Conservation (phyloP, 306 rosid species). For the Parietaria judaica region DNA sequence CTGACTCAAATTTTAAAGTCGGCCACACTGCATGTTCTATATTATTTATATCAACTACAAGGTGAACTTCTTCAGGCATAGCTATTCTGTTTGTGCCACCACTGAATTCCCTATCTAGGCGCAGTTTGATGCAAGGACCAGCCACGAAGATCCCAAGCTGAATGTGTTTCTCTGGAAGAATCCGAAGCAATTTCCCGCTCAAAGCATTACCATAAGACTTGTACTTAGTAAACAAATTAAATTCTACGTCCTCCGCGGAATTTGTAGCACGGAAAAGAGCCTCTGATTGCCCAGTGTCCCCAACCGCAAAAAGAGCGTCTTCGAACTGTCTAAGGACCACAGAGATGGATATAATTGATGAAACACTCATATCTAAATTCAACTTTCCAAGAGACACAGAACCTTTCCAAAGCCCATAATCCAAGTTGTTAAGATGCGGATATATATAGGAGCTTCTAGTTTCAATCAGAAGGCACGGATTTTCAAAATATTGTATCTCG, state of each 20-base stretch:
- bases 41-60: slow-evolving; percentile 46
- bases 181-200: slow-evolving; percentile 39
- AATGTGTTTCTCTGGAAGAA: slow-evolving; percentile 58
- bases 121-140: slow-evolving; percentile 55
- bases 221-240: slow-evolving; percentile 29
- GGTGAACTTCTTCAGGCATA: slow-evolving; percentile 32
- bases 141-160: slow-evolving; percentile 60
- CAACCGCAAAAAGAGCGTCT: slow-evolving; percentile 31
- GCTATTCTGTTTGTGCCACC: slow-evolving; percentile 23
- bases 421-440: slow-evolving; percentile 30
- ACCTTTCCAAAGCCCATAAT: slow-evolving; percentile 51
- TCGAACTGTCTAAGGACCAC: slow-evolving; percentile 55
- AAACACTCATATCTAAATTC: slow-evolving; percentile 48
- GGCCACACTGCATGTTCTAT: slow-evolving; percentile 64
- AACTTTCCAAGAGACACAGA: slow-evolving; percentile 66
- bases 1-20: slow-evolving; percentile 35
- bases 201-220: slow-evolving; percentile 33
- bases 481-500: slow-evolving; percentile 51
- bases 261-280: slow-evolving; percentile 23
- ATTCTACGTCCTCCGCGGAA: slow-evolving; percentile 22
- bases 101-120: slow-evolving; percentile 34
- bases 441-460: slow-evolving; percentile 38
- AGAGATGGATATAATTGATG: slow-evolving; percentile 49
- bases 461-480: slow-evolving; percentile 58
- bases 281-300: slow-evolving; percentile 26